These are phyloP conservation scores for Fusarium miscanthi DNA, from an alignment of 2,329 filamentous ascomycete species.

Conservation along the genomic window DNA sequence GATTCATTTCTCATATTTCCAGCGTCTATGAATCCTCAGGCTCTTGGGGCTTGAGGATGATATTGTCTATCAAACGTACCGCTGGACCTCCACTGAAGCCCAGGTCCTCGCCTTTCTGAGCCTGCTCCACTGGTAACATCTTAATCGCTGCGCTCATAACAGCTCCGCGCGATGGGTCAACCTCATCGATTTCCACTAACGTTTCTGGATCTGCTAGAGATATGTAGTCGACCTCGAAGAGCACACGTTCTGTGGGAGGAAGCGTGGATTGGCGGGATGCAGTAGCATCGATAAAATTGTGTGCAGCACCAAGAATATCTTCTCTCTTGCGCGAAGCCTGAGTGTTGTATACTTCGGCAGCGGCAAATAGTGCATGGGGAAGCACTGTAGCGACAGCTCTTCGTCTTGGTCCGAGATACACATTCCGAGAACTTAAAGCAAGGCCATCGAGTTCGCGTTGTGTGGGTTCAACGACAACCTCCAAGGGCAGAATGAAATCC, in stretches of 20 bases:
- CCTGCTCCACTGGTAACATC: constrained; percentile 83
- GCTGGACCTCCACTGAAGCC: constrained; percentile 77
- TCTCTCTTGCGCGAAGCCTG: constrained; percentile 64
- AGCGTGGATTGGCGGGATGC: constrained; percentile 72
- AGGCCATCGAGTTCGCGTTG: constrained; percentile 82
- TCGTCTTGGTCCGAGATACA: constrained; percentile 84
- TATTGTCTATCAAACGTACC: constrained; percentile 94
- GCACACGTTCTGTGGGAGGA: constrained; percentile 68
- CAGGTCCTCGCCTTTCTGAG: constrained; percentile 76
- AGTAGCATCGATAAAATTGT: constrained; percentile 65
- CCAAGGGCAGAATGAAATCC: constrained; percentile 84
- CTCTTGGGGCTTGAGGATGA: constrained; percentile 69
- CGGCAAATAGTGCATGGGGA: constrained; percentile 73
- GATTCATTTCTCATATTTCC: not conserved
- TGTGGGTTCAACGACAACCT: constrained; percentile 80
- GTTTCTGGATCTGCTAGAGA: constrained; percentile 88
- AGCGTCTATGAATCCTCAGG: constrained; percentile 17
- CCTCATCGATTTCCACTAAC: constrained; percentile 78
- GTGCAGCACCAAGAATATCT: constrained; percentile 78
- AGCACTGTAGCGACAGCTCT: constrained; percentile 79
- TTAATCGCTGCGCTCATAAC: constrained; percentile 91
- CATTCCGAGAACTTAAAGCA: constrained; percentile 92
- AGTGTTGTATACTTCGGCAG: constrained; percentile 72
- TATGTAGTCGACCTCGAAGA: constrained; percentile 90
- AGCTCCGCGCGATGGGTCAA: constrained; percentile 78